These are phyloP conservation scores for Fraxinus nigra DNA, from an alignment of 305 asterid species.

Conservation along the genomic window DNA sequence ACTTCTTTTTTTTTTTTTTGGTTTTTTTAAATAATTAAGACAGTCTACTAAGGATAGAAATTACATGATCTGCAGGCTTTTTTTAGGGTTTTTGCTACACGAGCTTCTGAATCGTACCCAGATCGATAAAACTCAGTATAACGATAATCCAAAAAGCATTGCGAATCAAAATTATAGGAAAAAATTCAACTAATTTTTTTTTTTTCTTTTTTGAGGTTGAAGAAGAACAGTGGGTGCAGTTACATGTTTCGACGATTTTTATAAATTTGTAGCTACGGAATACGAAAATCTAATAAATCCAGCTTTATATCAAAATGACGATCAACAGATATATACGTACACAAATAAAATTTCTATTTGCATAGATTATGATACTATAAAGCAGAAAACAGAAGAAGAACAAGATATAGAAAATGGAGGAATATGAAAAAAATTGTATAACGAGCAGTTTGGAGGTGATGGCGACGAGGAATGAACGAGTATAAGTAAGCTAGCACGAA, in stretches of 20 bases:
- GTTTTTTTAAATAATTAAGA: neutral
- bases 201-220: neutral
- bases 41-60: neutral
- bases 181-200: neutral
- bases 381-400: neutral
- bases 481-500: neutral
- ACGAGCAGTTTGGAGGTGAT: neutral
- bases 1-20: neutral
- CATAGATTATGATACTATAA: neutral
- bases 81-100: slow-evolving; percentile 31
- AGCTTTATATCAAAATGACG: slow-evolving; percentile 16
- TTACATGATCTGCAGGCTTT: slow-evolving; percentile 39
- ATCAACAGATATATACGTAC: neutral
- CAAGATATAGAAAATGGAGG: neutral
- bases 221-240: neutral
- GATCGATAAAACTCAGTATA: slow-evolving; percentile 17
- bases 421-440: neutral
- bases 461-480: neutral
- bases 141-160: neutral
- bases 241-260: slow-evolving; percentile 39
- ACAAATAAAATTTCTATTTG: neutral
- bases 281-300: slow-evolving; percentile 21
- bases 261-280: slow-evolving; percentile 34
- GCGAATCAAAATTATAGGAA: neutral
- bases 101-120: slow-evolving; percentile 26